Conservation (phyloP, 2,329 filamentous ascomycete genomes). For the Colletotrichum ledebouriae region DNA sequence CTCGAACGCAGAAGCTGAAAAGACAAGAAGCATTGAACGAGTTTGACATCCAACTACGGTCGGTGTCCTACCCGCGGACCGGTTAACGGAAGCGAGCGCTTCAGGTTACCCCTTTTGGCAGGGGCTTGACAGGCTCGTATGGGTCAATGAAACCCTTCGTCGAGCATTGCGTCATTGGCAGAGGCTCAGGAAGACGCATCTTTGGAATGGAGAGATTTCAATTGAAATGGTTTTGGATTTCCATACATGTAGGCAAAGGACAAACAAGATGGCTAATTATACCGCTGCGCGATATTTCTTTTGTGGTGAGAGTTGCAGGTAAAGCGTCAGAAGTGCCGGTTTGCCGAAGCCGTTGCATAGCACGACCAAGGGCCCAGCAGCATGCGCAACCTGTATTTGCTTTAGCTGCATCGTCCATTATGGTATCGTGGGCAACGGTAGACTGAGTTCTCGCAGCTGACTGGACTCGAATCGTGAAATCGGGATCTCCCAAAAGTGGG, state of each 20-base stretch:
- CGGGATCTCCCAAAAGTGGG: constrained; percentile 44
- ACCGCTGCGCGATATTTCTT: constrained; percentile 50
- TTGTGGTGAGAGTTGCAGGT: constrained; percentile 53
- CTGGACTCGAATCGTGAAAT: constrained; percentile 34
- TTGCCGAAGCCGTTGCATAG: constrained; percentile 54
- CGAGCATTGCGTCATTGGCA: no score
- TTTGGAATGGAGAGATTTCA: no score
- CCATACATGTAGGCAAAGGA: not conserved
- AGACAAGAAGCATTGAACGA: no score
- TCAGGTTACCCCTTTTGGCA: no score
- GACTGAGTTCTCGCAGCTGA: constrained; percentile 32
- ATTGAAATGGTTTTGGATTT: no score
- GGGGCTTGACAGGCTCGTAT: no score
- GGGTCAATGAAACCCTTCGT: no score
- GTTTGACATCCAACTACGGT: no score
- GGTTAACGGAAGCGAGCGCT: no score
- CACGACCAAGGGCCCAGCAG: constrained; percentile 50
- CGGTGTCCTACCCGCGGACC: no score
- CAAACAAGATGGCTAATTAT: constrained; percentile 46
- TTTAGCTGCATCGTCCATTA: not conserved
- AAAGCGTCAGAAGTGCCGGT: constrained; percentile 55
- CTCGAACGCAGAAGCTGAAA: no score
- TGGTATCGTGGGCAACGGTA: not conserved
- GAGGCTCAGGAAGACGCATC: no score
- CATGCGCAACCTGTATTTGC: constrained; percentile 39